A percentile compares a stretch with the other conserved stretches of the same genome.
Evolutionary conservation across 345 rosid species (phyloP).

Genomic region (Eucalyptus melliodora): DNA sequence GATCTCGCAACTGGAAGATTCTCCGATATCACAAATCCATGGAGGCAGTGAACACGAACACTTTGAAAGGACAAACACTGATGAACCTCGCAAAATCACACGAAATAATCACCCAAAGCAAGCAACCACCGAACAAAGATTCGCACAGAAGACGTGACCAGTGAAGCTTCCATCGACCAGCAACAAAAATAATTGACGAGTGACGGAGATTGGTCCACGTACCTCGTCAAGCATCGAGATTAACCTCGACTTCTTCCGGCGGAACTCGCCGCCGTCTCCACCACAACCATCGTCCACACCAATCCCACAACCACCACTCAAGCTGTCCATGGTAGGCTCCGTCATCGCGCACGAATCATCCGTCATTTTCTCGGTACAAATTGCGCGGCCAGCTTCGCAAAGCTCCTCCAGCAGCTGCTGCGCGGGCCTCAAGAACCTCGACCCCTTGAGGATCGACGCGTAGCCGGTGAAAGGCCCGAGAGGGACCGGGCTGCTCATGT

Average conservation of each 20-base stretch:
- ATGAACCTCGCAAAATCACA: not conserved
- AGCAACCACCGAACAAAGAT: not conserved
- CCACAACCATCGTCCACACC: not conserved
- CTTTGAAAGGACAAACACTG: not conserved
- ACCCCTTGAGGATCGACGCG: slow-evolving; percentile 65
- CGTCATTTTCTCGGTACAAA: slow-evolving; percentile 24
- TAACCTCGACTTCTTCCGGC: slow-evolving; percentile 65
- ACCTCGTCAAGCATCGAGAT: slow-evolving; percentile 92
- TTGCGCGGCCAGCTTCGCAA: slow-evolving; percentile 50
- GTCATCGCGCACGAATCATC: slow-evolving; percentile 33
- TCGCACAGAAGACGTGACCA: not conserved
- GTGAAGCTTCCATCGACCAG: too few relatives aligned
- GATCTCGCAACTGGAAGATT: not conserved
- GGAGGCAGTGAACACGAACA: not conserved
- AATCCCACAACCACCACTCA: slow-evolving; percentile 22
- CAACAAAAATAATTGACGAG: not conserved
- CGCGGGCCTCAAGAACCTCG: slow-evolving; percentile 83
- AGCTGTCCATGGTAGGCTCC: slow-evolving; percentile 11
- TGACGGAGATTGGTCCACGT: not conserved
- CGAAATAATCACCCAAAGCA: not conserved
- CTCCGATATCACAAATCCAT: not conserved
- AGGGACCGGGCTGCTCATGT: slow-evolving; percentile 42
- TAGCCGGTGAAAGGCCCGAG: slow-evolving; percentile 78
- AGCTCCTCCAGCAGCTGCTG: slow-evolving; percentile 77
- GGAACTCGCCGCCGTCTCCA: slow-evolving; percentile 29